Percentiles rank a stretch among this genome's conserved stretches.
phyloP scores from a whole-genome alignment of 2,329 filamentous ascomycete genomes.

The Monosporascus ibericus region DNA sequence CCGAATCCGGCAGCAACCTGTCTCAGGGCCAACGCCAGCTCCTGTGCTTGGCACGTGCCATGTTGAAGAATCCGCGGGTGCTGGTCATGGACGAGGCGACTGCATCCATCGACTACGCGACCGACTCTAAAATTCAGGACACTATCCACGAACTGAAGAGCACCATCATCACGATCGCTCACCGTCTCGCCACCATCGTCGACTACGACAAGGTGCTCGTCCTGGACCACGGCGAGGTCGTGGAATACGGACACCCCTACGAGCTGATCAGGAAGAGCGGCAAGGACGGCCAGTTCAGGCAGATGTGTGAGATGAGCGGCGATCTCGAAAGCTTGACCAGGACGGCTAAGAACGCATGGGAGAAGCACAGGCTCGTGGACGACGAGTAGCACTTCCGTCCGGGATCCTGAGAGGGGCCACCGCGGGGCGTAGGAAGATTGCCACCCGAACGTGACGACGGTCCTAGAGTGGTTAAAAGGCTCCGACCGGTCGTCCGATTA shows the following conservation, averaged over 20 bases:
- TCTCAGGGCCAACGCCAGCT: conserved; percentile 96
- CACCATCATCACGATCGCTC: conserved; percentile 94
- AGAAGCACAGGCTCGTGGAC: conserved; percentile 33
- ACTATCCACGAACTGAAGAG: conserved; percentile 90
- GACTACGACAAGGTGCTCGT: conserved; percentile 98
- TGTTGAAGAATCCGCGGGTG: conserved; percentile 86
- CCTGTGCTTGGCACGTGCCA: conserved; percentile 83
- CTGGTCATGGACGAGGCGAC: conserved; percentile 99
- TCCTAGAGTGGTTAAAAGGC: neutral
- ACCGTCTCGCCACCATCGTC: conserved; percentile 91
- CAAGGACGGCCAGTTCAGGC: conserved; percentile 55
- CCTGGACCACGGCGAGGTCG: conserved; percentile 78
- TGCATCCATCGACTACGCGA: conserved; percentile 93
- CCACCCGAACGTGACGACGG: neutral
- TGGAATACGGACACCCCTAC: conserved; percentile 89
- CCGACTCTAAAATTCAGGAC: conserved; percentile 91
- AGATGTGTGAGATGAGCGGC: conserved; percentile 62
- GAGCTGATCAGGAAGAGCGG: conserved; percentile 67
- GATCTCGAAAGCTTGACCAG: conserved; percentile 45
- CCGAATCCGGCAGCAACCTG: conserved; percentile 88
- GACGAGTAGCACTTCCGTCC: conserved; percentile 23
- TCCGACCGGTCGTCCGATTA: neutral
- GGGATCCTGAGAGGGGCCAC: neutral
- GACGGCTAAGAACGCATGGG: conserved; percentile 48
- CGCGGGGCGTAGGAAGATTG: neutral